Evolutionary conservation across 2,329 filamentous ascomycete species (phyloP).

Genomic region (Onygenales sp.): DNA sequence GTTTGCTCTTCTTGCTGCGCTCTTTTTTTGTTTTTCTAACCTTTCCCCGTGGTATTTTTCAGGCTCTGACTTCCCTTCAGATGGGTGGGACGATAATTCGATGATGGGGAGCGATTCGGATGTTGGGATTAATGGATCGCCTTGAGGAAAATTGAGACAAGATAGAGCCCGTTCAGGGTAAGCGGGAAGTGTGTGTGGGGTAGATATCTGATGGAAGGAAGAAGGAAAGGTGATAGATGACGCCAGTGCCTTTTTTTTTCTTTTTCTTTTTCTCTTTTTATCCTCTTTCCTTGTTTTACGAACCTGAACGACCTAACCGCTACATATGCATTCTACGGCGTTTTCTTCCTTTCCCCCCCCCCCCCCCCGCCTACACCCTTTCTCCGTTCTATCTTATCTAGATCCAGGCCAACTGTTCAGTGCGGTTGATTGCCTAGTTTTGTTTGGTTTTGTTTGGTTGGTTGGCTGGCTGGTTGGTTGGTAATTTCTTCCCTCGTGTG

Average conservation of each 20-base stretch:
- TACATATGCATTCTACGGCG: background rate
- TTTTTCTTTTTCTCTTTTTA: background rate
- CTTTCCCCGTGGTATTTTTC: slow-evolving; percentile 16
- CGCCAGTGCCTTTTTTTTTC: background rate
- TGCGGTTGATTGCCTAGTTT: background rate
- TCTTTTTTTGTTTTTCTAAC: slow-evolving; percentile 12
- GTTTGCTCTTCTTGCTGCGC: background rate
- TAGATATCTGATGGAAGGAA: background rate
- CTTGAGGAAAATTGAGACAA: slow-evolving; percentile 14
- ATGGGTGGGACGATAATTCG: slow-evolving; percentile 35
- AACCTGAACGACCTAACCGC: background rate
- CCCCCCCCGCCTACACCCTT: background rate
- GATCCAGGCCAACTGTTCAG: background rate
- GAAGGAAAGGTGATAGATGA: background rate
- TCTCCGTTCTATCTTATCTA: background rate
- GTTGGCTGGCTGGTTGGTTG: no score
- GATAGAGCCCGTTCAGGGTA: background rate
- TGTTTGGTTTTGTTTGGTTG: background rate
- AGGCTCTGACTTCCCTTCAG: slow-evolving; percentile 33
- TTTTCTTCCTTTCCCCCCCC: background rate
- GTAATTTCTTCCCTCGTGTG: no score
- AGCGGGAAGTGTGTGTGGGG: background rate
- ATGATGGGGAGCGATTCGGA: slow-evolving; percentile 33
- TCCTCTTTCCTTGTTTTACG: background rate
- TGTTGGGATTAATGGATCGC: slow-evolving; percentile 27